Evolutionary conservation across 2,329 filamentous ascomycete genomes (phyloP), one percentile per base, ranked within the genome.

Genomic region (Fusarium nygamai): DNA sequence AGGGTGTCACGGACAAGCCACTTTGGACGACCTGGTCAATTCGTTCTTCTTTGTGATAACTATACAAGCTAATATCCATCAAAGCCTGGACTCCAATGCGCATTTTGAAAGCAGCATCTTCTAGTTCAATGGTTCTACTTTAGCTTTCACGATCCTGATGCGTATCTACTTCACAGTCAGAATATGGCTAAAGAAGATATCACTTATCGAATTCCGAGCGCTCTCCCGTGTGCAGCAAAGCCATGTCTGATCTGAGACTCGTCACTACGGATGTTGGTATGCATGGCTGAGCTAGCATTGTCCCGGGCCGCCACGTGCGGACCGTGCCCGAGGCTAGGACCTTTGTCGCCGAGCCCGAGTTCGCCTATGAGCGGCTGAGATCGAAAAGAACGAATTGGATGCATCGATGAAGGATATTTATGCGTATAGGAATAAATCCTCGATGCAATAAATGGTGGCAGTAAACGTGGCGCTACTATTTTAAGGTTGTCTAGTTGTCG

Each of bases 1-100:
- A 27, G 24, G 24, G 17, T 27, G 8, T 46, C 8, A 27, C 1
- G 19, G 9, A 46, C 19, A 46, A 46, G 44, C 44, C 44, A 46
- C 44, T 10, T 10, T 10, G 5, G 20, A 10, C 2, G 3, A 9
- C 12, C 24, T 3, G 8, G 6, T 6, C 24, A 27, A 16, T 17
- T 36, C 34, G 16, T 36, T 36, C 8, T 17, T 17, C 34, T 8
- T 36, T 36, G 34, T 3, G 16, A 36, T 36, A 9, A 36, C 16
- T 9, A 27, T 20, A 4, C 0, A 27, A 20, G 44, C 17, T 46
- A 27, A 6, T 20, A 10, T 46, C 2, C 5, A 20, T 2, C 8
- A 20, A 9, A 46, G 19, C 6, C 24, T 20, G 5, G 24, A 20
- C 24, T 7, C 8, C 17, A 20, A 4, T 27, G 0, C 20, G 1